phyloP scores from a whole-genome alignment of 2,329 filamentous ascomycete genomes.

The Colletotrichum horii region DNA sequence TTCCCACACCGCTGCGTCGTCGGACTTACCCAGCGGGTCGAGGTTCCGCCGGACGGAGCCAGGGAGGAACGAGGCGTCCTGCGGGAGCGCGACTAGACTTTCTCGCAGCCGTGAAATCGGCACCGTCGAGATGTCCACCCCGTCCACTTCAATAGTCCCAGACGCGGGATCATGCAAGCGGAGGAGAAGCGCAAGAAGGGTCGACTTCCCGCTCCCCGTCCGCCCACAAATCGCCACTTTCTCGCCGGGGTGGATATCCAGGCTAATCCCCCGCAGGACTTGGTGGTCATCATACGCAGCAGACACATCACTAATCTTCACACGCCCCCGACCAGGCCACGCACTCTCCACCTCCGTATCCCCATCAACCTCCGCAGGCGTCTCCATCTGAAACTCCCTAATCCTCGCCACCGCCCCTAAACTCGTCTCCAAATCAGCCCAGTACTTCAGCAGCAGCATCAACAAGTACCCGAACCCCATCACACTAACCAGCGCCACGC shows the following conservation, averaged over 20 bases:
- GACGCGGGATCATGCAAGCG: constrained; percentile 48
- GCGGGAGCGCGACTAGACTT: constrained; percentile 49
- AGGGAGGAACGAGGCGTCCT: constrained; percentile 57
- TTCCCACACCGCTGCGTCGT: constrained; percentile 46
- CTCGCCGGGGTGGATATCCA: constrained; percentile 36
- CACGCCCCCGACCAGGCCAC: neutral
- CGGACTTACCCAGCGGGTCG: constrained; percentile 42
- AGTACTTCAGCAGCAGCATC: constrained; percentile 33
- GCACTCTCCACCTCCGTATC: neutral
- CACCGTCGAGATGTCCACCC: constrained; percentile 36
- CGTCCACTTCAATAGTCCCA: constrained; percentile 50
- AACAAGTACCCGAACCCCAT: constrained; percentile 38
- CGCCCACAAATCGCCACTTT: constrained; percentile 50
- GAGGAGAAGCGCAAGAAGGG: constrained; percentile 48
- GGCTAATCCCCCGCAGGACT: constrained; percentile 31
- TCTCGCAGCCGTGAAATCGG: constrained; percentile 27
- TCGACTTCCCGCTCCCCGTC: constrained; percentile 40
- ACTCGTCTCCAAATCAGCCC: constrained; percentile 35
- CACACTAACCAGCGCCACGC: constrained; percentile 33
- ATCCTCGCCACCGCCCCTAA: constrained; percentile 32
- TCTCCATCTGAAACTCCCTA: constrained; percentile 29
- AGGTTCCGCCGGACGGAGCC: constrained; percentile 55
- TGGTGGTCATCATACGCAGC: neutral
- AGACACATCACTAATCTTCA: neutral
- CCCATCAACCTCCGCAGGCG: constrained; percentile 23